Base-by-base conservation (phyloP, 768 basidiomycete genomes). In the Dentipellis sp. region DNA sequence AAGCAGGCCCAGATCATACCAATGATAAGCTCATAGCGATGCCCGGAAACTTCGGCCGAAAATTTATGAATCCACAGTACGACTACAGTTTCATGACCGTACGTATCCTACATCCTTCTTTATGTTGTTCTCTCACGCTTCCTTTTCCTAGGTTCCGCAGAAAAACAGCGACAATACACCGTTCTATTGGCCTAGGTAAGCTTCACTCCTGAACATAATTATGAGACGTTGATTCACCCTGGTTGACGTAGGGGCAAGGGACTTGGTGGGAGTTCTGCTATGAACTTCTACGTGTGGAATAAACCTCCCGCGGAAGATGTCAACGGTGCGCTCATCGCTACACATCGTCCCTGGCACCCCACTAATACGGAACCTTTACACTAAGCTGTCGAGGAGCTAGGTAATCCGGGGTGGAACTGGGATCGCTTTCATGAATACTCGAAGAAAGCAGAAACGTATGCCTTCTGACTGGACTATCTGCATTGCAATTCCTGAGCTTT, bases 341-440 rank as follows among this genome's bases (percentile, higher is more conserved):
- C 29, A 6, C 6, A 6, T 6, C 3, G 29, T 29, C 3, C 29
- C 29, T 29, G n/a, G n/a, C n/a, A n/a, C 6, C 6, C 3, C 40
- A 3, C 19, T 23, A 50, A 50, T 16, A 4, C 2, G 17, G 16
- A 16, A 45, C 9, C 17, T 17, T n/a, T 36, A n/a, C 10, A 29
- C 16, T 5, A 34, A 56, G 59, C 58, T 5, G 66, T 75, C 50
- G 79, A 80, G 60, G 67, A 68, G 52, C 68, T 82, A 16, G 80
- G 80, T 6, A 81, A 81, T 55, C 69, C 71, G 1, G 79, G 79
- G 5, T 82, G 80, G 79, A 79, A 78, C 59, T 81, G 76, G 77
- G 62, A 68, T 0, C 69, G 72, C 17, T 75, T 70, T 52, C 53
- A 66, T 9, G 70, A 72, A 49, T 75, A 75, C 57, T 69, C 68